Conservation (phyloP, 2,329 filamentous ascomycete species). For the Eutypa lata region DNA sequence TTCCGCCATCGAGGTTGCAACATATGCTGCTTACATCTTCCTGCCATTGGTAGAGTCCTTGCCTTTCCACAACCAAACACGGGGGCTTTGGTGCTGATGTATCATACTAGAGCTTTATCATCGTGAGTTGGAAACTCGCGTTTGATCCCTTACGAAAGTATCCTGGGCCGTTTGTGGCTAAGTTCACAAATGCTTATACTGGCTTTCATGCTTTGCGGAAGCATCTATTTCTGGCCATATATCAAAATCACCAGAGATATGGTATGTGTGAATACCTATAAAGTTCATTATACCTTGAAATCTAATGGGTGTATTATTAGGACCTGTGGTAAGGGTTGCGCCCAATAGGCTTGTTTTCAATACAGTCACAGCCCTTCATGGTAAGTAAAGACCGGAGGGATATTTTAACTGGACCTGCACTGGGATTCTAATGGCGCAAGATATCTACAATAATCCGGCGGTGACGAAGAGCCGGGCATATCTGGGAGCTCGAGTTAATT, state of each 20-base stretch:
- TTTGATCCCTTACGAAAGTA: constrained; percentile 4
- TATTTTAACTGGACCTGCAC: too few species aligned
- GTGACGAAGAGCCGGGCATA: not conserved
- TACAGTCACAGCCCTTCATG: not conserved
- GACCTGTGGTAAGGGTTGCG: not conserved
- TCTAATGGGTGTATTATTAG: not conserved
- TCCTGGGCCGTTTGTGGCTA: constrained; percentile 1
- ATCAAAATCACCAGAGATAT: not conserved
- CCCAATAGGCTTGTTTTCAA: not conserved
- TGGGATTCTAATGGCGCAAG: too few species aligned
- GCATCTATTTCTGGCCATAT: not conserved
- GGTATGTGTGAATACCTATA: not conserved
- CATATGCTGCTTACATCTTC: too few species aligned
- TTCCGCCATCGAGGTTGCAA: too few species aligned
- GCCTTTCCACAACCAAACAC: too few species aligned
- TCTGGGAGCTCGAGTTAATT: not conserved
- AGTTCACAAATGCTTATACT: not conserved
- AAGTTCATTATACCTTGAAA: not conserved
- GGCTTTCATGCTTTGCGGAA: not conserved
- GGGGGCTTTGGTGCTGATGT: too few species aligned
- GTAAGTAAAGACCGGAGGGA: not conserved
- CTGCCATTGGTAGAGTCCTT: too few species aligned
- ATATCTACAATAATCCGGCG: not conserved
- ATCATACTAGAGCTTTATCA: too few species aligned
- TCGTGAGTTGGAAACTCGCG: too few species aligned